Evolutionary conservation across 1,284 basidiomycete genomes (phyloP).

Genomic region (Xanthoconium separans): DNA sequence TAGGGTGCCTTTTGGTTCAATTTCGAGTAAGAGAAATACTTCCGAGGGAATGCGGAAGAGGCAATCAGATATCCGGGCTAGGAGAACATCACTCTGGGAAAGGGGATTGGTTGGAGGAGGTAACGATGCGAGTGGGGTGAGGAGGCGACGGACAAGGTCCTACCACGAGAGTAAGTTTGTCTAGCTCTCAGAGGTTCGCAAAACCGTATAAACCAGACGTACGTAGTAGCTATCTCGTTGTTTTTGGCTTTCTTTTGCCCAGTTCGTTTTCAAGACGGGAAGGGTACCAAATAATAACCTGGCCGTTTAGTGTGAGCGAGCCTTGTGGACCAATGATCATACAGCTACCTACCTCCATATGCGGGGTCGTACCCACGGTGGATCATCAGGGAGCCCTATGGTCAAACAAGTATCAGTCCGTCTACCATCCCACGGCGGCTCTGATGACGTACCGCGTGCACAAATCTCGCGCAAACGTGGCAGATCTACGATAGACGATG

Average conservation of each 20-base stretch:
- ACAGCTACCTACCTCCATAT: slow-evolving; percentile 62
- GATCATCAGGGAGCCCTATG: slow-evolving; percentile 67
- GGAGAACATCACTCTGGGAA: slow-evolving; percentile 44
- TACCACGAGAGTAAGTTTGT: slow-evolving; percentile 26
- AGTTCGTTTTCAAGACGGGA: slow-evolving; percentile 53
- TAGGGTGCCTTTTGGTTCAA: slow-evolving; percentile 46
- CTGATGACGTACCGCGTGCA: slow-evolving; percentile 46
- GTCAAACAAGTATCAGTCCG: slow-evolving; percentile 1
- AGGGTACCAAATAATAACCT: slow-evolving; percentile 66
- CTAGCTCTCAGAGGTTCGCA: background rate
- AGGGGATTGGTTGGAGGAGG: slow-evolving; percentile 46
- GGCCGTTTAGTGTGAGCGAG: background rate
- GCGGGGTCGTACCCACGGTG: slow-evolving; percentile 67
- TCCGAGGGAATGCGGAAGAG: slow-evolving; percentile 54
- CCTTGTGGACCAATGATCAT: background rate
- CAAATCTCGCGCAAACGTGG: slow-evolving; percentile 53
- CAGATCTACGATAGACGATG: slow-evolving; percentile 56
- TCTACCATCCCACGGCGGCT: background rate
- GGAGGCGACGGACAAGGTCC: slow-evolving; percentile 65
- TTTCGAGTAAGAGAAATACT: slow-evolving; percentile 51
- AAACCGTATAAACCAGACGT: slow-evolving; percentile 23
- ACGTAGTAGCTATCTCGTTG: slow-evolving; percentile 74
- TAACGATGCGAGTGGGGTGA: slow-evolving; percentile 53
- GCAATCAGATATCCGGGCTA: slow-evolving; percentile 54
- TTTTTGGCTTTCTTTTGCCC: slow-evolving; percentile 56